Conservation (phyloP, 148 eudicot genomes). For the Diospyros kaki region DNA sequence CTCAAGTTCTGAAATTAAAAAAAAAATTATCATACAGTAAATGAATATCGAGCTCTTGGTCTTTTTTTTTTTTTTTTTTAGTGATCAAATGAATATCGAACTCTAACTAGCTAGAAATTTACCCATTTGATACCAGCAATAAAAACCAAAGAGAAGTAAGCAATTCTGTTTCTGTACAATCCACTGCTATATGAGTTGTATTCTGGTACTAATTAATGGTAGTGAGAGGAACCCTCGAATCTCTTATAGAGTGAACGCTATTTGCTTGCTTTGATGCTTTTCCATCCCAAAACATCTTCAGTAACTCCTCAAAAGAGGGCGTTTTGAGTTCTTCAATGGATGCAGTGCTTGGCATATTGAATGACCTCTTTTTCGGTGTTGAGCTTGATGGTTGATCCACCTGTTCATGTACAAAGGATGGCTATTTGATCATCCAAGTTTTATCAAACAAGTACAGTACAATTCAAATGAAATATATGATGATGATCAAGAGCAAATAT, state of each 20-base stretch:
- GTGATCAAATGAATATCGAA: too few species aligned
- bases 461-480: too few species aligned
- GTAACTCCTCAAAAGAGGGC: slow-evolving; percentile 77
- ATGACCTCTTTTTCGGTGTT: slow-evolving; percentile 76
- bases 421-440: not conserved
- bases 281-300: slow-evolving; percentile 73
- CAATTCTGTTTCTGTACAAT: slow-evolving; percentile 33
- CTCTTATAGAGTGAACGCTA: slow-evolving; percentile 58
- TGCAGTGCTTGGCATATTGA: slow-evolving; percentile 64
- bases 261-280: slow-evolving; percentile 73
- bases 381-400: slow-evolving; percentile 97
- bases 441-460: not conserved
- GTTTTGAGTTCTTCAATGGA: slow-evolving; percentile 94
- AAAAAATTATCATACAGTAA: too few species aligned
- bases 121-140: not conserved
- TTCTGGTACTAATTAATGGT: slow-evolving; percentile 50
- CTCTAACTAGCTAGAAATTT: too few species aligned
- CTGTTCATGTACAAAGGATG: slow-evolving; percentile 26
- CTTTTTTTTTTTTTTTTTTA: too few species aligned
- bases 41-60: too few species aligned
- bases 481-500: too few species aligned
- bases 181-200: slow-evolving; percentile 18
- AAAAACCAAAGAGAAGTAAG: not conserved
- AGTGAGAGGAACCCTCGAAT: slow-evolving; percentile 80
- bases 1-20: too few species aligned